Evolutionary conservation across 2,329 filamentous ascomycete genomes (phyloP), one percentile per base, ranked within the genome.

Genomic region (Mollisia scopiformis): DNA sequence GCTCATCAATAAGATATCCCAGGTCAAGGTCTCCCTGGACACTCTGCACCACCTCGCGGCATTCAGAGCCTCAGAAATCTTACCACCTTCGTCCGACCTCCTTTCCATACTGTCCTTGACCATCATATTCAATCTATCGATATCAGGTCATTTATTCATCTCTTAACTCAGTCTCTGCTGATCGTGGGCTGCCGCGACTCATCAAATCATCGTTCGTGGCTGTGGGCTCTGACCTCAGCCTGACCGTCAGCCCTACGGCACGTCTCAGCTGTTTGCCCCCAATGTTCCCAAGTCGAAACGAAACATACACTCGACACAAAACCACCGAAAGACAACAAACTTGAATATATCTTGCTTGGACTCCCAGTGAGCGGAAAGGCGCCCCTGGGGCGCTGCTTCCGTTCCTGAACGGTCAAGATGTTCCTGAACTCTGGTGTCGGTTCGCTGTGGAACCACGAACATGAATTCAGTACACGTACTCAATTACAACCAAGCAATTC

Each of bases 361-460:
- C n/a, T 39, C 39, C 27, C 25, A 25, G 16, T 59, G 66, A 59
- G 61, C 56, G 59, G 67, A 63, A n/a, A 62, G 63, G 59, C 62
- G 61, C 62, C 63, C 62, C 61, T 55, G 65, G 67, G 64, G 61
- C 57, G 61, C 54, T 59, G 51, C 58, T 68, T 68, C 66, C 62
- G 27, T 56, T 33, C 56, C 47, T 52, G 39, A 61, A 6, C 31
- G n/a, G 14, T 56, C 62, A 70, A 46, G 49, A 74, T 74, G 72
- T 69, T 73, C 49, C 51, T 73, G 30, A 69, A 73, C 55, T 70
- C 67, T 6, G 72, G 66, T 39, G 66, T 69, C 41, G 63, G 61
- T 31, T 43, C 39, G 10, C 16, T 43, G 7, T 47, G 43, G 43
- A 63, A 71, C 37, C 72, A 72, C 50, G 60, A 62, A 5, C 71